Evolutionary conservation across 306 rosid species (phyloP).

Genomic region (Spatholobus suberectus): DNA sequence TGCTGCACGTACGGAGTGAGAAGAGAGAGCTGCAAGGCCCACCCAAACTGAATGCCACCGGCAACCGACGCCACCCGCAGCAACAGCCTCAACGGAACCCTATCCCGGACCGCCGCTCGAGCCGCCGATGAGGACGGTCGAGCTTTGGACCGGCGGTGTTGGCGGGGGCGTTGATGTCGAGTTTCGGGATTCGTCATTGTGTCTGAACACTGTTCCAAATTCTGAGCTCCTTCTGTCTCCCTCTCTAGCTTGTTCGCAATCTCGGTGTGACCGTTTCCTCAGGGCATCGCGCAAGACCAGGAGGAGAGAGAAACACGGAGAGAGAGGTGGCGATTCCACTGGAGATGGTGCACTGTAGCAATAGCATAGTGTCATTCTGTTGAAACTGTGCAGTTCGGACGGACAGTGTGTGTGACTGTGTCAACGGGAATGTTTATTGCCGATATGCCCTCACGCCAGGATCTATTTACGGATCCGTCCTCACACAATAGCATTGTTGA

Average conservation of each 20-base stretch:
- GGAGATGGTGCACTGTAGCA: neutral
- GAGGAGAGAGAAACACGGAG: slow-evolving; percentile 26
- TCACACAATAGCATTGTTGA: neutral
- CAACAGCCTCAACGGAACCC: slow-evolving; percentile 59
- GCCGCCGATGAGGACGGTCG: slow-evolving; percentile 44
- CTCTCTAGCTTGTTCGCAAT: slow-evolving; percentile 9
- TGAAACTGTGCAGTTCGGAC: no score
- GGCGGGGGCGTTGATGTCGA: slow-evolving; percentile 42
- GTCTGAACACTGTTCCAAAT: neutral
- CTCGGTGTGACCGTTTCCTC: slow-evolving; percentile 35
- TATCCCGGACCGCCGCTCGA: slow-evolving; percentile 35
- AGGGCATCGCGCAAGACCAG: slow-evolving; percentile 42
- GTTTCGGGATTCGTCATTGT: slow-evolving; percentile 63
- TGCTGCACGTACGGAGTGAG: slow-evolving; percentile 93
- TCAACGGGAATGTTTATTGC: neutral
- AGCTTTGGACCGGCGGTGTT: slow-evolving; percentile 39
- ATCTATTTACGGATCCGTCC: neutral
- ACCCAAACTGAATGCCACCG: slow-evolving; percentile 93
- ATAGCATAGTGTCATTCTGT: neutral
- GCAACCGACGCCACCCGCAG: slow-evolving; percentile 85
- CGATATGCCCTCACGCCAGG: neutral
- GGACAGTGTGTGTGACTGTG: neutral
- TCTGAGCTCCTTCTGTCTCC: neutral
- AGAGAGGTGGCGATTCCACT: neutral
- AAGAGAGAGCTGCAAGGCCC: slow-evolving; percentile 95